Percentiles rank a stretch among this genome's conserved stretches.
These are phyloP conservation scores for Teunomyces lycoperdinae DNA, from an alignment of 805 yeast genomes.

Conservation along the genomic window DNA sequence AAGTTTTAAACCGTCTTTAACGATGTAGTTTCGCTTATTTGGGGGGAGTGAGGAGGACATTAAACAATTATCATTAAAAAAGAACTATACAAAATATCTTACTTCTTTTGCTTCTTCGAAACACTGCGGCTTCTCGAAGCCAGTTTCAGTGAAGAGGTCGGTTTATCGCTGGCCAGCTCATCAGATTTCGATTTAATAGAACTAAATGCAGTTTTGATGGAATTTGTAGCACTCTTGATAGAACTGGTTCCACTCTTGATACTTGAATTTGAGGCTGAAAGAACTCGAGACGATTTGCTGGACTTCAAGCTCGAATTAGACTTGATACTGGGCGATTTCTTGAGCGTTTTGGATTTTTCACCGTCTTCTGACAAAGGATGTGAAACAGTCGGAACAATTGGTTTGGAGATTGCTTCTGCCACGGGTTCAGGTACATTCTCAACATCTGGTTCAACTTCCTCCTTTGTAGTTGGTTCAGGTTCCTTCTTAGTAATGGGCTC, in stretches of 20 bases:
- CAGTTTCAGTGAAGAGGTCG: no score
- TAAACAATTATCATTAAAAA: neutral
- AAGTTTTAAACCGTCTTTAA: neutral
- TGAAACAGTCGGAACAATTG: neutral
- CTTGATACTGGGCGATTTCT: neutral
- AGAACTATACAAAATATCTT: neutral
- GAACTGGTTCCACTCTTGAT: neutral
- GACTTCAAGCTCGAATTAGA: neutral
- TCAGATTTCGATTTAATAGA: neutral
- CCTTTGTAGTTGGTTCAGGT: no score
- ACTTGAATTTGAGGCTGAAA: neutral
- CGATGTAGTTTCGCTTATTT: no score
- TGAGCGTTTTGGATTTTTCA: neutral
- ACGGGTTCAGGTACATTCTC: no score
- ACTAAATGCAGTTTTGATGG: neutral
- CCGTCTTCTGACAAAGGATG: no score
- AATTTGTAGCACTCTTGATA: neutral
- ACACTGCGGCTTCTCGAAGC: neutral
- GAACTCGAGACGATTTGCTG: neutral
- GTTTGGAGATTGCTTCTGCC: neutral
- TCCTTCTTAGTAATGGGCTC: no score
- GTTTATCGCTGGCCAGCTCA: neutral
- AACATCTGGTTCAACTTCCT: no score
- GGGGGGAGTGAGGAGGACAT: neutral
- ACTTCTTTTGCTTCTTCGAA: neutral